Evolutionary conservation across 1,284 basidiomycete genomes (phyloP), one percentile per base, ranked within the genome.

Genomic region (Taiwanofungus camphoratus): DNA sequence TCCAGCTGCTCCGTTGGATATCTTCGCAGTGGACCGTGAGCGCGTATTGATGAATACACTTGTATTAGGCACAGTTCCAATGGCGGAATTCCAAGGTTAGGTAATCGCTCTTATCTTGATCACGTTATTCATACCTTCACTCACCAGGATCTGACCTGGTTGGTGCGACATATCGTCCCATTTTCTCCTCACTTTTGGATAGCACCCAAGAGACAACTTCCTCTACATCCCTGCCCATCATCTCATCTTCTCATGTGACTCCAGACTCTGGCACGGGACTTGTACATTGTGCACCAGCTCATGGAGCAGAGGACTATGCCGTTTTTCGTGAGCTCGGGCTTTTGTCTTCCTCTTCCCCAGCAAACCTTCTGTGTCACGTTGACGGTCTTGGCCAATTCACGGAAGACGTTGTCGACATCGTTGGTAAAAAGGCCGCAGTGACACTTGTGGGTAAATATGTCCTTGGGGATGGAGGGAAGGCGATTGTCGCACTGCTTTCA

Each of bases 271-370:
- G 96, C n/a, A 98, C 95, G 1, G 95, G 95, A 26, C 75, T 98
- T 1, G 96, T 99, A 0, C 95, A 99, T 59, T 91, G 87, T 49
- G 95, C 95, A 0, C 94, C 95, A 4, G 93, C 92, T 0, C 96
- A 99, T 54, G 95, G 95, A 22, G 76, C 80, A 11, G 95, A 99
- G 52, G 96, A 99, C 62, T 98, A 97, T 58, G 71, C 76, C 18
- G 73, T 79, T 2, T 91, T 89, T 66, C 74, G 72, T 42, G 50
- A 65, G 21, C 63, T 74, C 3, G 72, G 68, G 16, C 66, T 79
- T 8, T 58, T 80, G 12, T 60, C 66, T 5, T 56, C 54, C 22
- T 59, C 66, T 5, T 53, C 65, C 2, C 24, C 52, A 1, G 32
- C 37, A 2, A 64, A 64, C 19, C 67, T 84, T 48, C 37, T 81